A percentile compares a stretch with the other conserved stretches of the same genome.
Conservation (phyloP, 192 early-diverging fungal species). For the Linderina pennispora region DNA sequence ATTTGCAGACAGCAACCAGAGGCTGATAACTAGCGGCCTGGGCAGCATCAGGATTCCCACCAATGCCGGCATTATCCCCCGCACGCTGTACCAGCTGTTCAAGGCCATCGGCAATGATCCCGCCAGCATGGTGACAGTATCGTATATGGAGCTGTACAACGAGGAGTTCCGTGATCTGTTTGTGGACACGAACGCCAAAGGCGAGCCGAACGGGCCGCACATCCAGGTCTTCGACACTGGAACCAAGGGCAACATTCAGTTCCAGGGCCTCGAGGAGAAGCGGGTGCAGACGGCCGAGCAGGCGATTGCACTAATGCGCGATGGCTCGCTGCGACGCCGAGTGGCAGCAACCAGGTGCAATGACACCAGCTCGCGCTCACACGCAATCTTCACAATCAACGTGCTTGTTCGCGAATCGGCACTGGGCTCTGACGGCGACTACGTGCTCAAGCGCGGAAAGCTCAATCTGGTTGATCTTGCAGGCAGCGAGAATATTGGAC, state of each 20-base stretch:
- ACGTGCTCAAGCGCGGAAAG: constrained; percentile 88
- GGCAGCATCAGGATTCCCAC: constrained; percentile 5
- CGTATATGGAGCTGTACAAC: constrained; percentile 93
- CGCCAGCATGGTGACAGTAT: constrained; percentile 72
- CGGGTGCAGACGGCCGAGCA: constrained; percentile 65
- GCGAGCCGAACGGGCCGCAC: constrained; percentile 1
- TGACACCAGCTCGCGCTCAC: constrained; percentile 87
- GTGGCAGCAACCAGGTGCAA: constrained; percentile 87
- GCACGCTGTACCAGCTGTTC: constrained; percentile 78
- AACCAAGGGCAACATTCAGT: constrained; percentile 60
- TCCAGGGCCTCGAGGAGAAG: constrained; percentile 81
- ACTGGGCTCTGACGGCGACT: constrained; percentile 66
- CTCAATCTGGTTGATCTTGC: constrained; percentile 95
- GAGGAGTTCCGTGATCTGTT: constrained; percentile 92
- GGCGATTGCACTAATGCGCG: constrained; percentile 66
- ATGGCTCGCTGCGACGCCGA: constrained; percentile 65
- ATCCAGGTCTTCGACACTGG: constrained; percentile 70
- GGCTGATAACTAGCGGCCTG: background rate
- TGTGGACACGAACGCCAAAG: constrained; percentile 44
- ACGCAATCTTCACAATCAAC: constrained; percentile 88
- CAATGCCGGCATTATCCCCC: constrained; percentile 87
- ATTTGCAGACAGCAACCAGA: background rate
- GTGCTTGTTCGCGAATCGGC: constrained; percentile 77
- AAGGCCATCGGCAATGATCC: constrained; percentile 58
- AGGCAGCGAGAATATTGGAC: constrained; percentile 88